phyloP scores from a whole-genome alignment of 2,329 filamentous ascomycete genomes.

The Domatiomyces globalis region DNA sequence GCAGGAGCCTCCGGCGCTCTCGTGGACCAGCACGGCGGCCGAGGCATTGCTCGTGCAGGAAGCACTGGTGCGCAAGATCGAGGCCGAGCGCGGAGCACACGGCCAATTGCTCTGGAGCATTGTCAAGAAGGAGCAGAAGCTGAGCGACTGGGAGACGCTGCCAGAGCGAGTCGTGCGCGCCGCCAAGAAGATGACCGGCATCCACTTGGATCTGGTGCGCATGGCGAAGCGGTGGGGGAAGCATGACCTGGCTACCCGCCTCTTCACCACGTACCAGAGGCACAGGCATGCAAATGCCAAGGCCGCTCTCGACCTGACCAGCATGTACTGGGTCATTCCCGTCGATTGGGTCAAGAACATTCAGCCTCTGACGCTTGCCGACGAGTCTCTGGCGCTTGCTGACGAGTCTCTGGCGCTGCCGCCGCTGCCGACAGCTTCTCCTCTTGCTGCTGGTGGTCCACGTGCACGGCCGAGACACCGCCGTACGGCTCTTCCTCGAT shows the following conservation, averaged over 20 bases:
- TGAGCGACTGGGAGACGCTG: conserved; percentile 9
- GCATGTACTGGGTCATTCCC: not conserved
- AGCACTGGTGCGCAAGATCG: not conserved
- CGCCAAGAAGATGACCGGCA: not conserved
- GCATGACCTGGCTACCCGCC: not conserved
- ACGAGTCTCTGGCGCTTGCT: not conserved
- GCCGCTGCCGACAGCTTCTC: too few species aligned
- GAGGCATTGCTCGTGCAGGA: not conserved
- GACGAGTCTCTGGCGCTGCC: not conserved
- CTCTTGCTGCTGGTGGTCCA: not conserved
- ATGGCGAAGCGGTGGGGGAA: not conserved
- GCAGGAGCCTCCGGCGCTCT: not conserved
- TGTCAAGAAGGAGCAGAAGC: conserved; percentile 8
- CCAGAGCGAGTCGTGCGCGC: not conserved
- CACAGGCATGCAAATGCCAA: not conserved
- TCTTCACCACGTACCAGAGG: not conserved
- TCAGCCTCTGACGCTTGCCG: not conserved
- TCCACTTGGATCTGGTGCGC: not conserved
- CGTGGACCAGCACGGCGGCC: not conserved
- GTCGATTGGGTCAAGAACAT: not conserved
- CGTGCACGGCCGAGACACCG: not conserved
- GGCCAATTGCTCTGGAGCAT: conserved; percentile 4
- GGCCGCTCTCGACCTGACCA: not conserved
- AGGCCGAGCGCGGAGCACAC: not conserved
- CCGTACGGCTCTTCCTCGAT: not conserved